phyloP scores from a whole-genome alignment of 129 eudicot species.

The Logfia minima region DNA sequence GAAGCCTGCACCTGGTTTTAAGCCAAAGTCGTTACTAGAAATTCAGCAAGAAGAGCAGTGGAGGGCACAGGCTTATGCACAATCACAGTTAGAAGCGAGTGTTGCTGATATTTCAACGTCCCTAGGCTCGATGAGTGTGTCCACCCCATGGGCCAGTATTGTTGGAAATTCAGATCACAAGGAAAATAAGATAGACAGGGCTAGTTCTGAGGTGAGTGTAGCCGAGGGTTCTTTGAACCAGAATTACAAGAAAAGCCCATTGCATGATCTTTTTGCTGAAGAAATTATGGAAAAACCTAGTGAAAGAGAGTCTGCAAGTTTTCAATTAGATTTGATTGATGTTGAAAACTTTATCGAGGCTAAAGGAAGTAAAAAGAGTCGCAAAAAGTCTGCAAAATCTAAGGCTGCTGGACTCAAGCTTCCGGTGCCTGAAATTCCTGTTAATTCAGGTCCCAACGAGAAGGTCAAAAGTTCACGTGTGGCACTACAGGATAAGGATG shows the following conservation, averaged over 20 bases:
- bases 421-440: constrained; percentile 48
- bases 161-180: constrained; percentile 52
- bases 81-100: constrained; percentile 34
- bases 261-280: constrained; percentile 57
- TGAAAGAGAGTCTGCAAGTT: constrained; percentile 40
- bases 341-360: constrained; percentile 78
- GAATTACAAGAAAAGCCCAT: constrained; percentile 56
- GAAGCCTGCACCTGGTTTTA: constrained; percentile 91
- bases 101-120: constrained; percentile 57
- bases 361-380: constrained; percentile 83
- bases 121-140: constrained; percentile 44
- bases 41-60: constrained; percentile 92
- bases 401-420: constrained; percentile 66
- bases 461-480: constrained; percentile 52
- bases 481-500: constrained; percentile 48
- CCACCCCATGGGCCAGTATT: constrained; percentile 75
- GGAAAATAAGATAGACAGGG: constrained; percentile 40
- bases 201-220: constrained; percentile 21
- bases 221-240: constrained; percentile 26
- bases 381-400: constrained; percentile 83
- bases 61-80: constrained; percentile 39
- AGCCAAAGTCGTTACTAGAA: constrained; percentile 82
- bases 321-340: constrained; percentile 39
- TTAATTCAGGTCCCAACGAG: constrained; percentile 53
- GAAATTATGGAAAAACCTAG: constrained; percentile 44